phyloP scores from a whole-genome alignment of 495 filamentous ascomycete genomes.

The Daldinia decipiens region DNA sequence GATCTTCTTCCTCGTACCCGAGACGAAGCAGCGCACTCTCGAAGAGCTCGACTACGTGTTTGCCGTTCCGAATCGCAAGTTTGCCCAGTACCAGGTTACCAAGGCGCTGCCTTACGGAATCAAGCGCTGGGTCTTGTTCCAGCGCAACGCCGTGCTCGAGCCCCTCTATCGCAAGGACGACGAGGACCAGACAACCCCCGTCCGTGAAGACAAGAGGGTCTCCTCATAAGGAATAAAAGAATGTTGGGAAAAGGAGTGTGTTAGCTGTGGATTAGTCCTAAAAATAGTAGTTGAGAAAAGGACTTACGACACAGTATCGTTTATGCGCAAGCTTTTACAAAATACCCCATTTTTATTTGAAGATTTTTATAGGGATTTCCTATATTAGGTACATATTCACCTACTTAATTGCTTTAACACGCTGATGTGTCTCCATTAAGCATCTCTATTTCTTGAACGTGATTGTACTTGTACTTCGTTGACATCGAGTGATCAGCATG shows the following conservation, averaged over 20 bases:
- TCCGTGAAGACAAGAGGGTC: background rate
- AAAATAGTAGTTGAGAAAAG: background rate
- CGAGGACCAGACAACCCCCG: slow-evolving; percentile 7
- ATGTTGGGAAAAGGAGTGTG: background rate
- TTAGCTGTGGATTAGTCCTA: background rate
- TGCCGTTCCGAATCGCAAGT: slow-evolving; percentile 71
- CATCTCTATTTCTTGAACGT: background rate
- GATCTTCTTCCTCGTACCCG: slow-evolving; percentile 74
- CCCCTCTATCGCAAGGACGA: slow-evolving; percentile 67
- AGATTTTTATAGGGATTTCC: slow-evolving; percentile 13
- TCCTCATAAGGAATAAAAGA: slow-evolving; percentile 1
- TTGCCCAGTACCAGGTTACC: slow-evolving; percentile 71
- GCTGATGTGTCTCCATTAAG: background rate
- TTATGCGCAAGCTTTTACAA: slow-evolving; percentile 29
- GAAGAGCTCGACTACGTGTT: slow-evolving; percentile 91
- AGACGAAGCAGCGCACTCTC: slow-evolving; percentile 74
- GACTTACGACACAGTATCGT: slow-evolving; percentile 31
- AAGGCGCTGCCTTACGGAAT: slow-evolving; percentile 75
- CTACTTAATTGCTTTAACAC: background rate
- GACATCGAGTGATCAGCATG: background rate
- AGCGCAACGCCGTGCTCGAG: slow-evolving; percentile 62
- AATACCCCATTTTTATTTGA: slow-evolving; percentile 35
- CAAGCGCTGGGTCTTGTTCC: slow-evolving; percentile 70
- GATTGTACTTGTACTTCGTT: background rate
- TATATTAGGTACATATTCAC: slow-evolving; percentile 14